Evolutionary conservation across 257 asterid species (phyloP).

Genomic region (Petunia secreta): DNA sequence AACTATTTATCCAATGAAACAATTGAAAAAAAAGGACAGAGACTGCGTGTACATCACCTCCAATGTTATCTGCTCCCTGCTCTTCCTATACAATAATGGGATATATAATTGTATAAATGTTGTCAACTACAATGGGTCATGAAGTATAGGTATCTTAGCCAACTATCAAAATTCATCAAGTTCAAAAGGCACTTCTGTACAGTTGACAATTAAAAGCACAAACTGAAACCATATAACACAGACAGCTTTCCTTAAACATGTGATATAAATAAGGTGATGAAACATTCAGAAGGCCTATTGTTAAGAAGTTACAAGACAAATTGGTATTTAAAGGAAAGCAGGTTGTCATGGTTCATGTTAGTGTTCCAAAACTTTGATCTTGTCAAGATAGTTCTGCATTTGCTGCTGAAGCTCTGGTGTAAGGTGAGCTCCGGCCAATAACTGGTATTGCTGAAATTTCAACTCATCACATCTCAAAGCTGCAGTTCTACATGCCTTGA

Average conservation of each 20-base stretch:
- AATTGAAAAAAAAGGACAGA: too few relatives aligned
- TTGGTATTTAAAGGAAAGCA: neutral
- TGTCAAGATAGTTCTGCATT: constrained; percentile 73
- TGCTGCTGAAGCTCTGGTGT: constrained; percentile 51
- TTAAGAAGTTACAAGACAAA: neutral
- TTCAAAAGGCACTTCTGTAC: neutral
- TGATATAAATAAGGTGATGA: neutral
- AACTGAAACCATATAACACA: neutral
- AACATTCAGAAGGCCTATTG: neutral
- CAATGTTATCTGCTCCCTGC: too few relatives aligned
- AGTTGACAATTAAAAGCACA: neutral
- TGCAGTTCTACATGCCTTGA: constrained; percentile 77
- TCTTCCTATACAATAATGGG: too few relatives aligned
- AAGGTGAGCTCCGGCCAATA: constrained; percentile 51
- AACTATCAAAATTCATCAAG: neutral
- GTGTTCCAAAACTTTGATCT: constrained; percentile 77
- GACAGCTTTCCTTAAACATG: neutral
- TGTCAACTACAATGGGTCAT: too few relatives aligned
- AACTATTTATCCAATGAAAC: too few relatives aligned
- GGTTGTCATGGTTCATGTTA: constrained; percentile 31
- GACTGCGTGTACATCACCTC: too few relatives aligned
- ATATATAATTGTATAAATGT: too few relatives aligned
- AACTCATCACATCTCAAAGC: constrained; percentile 79
- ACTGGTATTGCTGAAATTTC: constrained; percentile 79
- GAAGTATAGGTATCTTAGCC: too few relatives aligned